Evolutionary conservation across 768 basidiomycete species (phyloP).

Genomic region (Boletus vinaceobasis): DNA sequence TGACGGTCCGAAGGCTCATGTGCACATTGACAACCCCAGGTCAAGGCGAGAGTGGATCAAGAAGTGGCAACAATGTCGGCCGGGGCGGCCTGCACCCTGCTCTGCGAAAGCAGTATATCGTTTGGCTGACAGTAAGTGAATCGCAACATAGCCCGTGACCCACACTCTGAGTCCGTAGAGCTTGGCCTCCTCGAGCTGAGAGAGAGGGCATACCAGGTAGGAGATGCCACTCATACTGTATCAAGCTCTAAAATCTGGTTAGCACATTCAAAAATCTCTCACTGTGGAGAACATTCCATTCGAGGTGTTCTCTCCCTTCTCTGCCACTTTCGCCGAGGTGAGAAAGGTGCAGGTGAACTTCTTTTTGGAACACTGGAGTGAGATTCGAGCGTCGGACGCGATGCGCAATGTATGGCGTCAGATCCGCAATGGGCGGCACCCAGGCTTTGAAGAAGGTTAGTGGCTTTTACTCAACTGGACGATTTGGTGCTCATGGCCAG

Average conservation of each 20-base stretch:
- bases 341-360: conserved; percentile 78
- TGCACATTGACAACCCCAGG: conserved; percentile 25
- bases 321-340: conserved; percentile 76
- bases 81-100: conserved; percentile 64
- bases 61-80: conserved; percentile 61
- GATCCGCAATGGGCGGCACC: conserved; percentile 77
- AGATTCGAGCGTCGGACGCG: conserved; percentile 77
- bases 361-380: conserved; percentile 79
- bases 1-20: conserved; percentile 15
- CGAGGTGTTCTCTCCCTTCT: conserved; percentile 84
- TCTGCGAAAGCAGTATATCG: conserved; percentile 84
- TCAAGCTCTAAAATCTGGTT: conserved; percentile 5
- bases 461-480: not conserved
- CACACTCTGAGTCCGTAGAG: conserved; percentile 38
- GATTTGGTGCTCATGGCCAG: conserved; percentile 5
- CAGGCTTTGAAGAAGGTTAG: conserved; percentile 83
- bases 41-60: conserved; percentile 68
- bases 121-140: conserved; percentile 72
- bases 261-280: conserved; percentile 77
- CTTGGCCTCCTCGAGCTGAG: conserved; percentile 71
- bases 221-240: not conserved
- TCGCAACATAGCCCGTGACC: not conserved
- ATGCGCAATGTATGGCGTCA: conserved; percentile 85
- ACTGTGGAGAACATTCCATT: conserved; percentile 78
- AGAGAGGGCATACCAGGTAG: conserved; percentile 60